Base-by-base conservation (phyloP, 2,329 filamentous ascomycete genomes). In the Grosmannia penicillata region DNA sequence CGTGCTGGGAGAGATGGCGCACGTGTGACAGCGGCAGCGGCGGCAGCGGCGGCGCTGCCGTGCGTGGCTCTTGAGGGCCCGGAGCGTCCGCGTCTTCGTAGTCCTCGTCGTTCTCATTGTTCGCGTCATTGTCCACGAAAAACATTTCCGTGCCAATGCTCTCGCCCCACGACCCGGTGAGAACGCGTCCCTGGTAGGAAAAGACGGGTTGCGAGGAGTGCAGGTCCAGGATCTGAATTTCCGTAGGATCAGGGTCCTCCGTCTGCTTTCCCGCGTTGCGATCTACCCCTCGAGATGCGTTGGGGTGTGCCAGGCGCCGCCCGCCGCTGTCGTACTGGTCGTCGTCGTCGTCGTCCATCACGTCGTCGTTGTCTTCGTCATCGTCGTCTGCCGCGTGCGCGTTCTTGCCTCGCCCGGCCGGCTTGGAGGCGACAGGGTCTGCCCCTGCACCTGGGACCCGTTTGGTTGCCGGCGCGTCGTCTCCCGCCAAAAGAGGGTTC, bases 71-170 rank as follows among this genome's bases (percentile, higher is more conserved):
- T n/a, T n/a, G n/a, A n/a, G n/a, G n/a, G n/a, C n/a, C n/a, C n/a
- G n/a, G n/a, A n/a, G n/a, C n/a, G n/a, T n/a, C n/a, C n/a, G n/a
- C n/a, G n/a, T n/a, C n/a, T 11, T 19, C 26, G 22, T 8, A n/a
- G 7, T 23, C 11, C 6, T 11, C 27, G 5, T 22, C 38, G 6
- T 15, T 13, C 4, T 10, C 13, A 7, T 17, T 3, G 13, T 33
- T 26, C 10, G 21, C 17, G 44, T 66, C 58, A 44, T 65, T 69
- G 14, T 58, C 58, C 1, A 67, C 68, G 49, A 95, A 79, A 30
- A 93, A 71, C 46, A 87, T 62, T 48, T 93, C 84, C 0, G 86
- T 93, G 26, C 89, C 89, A 31, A 93, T 72, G 43, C 85, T 80
- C 44, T 82, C 75, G 10, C 75, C 72, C 89, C 89, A 96, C 33